Base-by-base conservation (phyloP, 345 rosid genomes). In the Isatis tinctoria region DNA sequence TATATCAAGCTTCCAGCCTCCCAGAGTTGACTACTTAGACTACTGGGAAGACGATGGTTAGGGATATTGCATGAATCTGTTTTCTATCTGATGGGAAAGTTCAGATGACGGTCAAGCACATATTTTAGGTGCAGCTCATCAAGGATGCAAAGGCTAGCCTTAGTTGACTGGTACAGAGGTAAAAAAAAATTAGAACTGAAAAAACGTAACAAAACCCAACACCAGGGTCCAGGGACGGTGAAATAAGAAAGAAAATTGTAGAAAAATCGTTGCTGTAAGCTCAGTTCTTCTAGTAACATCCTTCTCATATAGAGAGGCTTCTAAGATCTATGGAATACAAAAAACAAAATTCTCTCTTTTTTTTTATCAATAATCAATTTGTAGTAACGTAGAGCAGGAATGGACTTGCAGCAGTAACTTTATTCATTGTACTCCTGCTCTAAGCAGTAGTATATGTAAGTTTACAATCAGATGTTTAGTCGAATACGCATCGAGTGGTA, bases 1-100 rank as follows among this genome's bases (percentile, higher is more conserved):
- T 74, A 57, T 87, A 61, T 71, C 88, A 71, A 78, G 76, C 82
- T 82, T 85, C 74, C 86, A 73, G 80, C 83, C 83, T 54, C 81
- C 75, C 72, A 84, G 86, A 68, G 74, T 77, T 49, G 88, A 85
- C 63, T 65, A 78, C 66, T 74, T 80, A 63, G 90, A 84, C 61
- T 82, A 77, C 71, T 90, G 90, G 85, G 86, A 84, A 47, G 81
- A 74, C 30, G 76, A 79, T 74, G 64, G 33, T 40, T 75, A 69
- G 79, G 32, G 35, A 61, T 69, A 8, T 54, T 27, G 39, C n/a
- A 52, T 26, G 47, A 44, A 11, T 32, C 43, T 41, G 60, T 65
- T 71, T 40, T 51, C 51, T 59, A 12, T 59, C 22, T 57, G 59
- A 10, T 72, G 58, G 44, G 58, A 60, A 64, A 59, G 63, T 71